phyloP scores from a whole-genome alignment of 352 stramenopile genomes.

The Peronospora destructor region DNA sequence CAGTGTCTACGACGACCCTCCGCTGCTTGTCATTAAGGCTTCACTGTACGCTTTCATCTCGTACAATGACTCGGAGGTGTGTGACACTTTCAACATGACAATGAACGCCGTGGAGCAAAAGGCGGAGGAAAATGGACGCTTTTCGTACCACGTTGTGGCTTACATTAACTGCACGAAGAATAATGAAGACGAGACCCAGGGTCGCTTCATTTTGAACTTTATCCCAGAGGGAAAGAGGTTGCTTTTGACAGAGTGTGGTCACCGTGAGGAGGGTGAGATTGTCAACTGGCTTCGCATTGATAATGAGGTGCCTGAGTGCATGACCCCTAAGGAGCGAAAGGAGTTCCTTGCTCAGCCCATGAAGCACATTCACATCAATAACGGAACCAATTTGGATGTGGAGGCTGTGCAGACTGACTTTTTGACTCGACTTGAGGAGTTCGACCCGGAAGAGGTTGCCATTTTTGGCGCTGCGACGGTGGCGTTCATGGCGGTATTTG shows the following conservation, averaged over 20 bases:
- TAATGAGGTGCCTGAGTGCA: slow-evolving; percentile 76
- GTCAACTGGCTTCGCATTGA: slow-evolving; percentile 83
- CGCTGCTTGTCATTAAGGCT: slow-evolving; percentile 74
- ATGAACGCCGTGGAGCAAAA: slow-evolving; percentile 82
- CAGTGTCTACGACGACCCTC: slow-evolving; percentile 78
- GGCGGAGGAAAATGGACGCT: slow-evolving; percentile 55
- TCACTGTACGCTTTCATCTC: slow-evolving; percentile 81
- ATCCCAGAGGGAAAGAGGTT: slow-evolving; percentile 72
- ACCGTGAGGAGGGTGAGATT: slow-evolving; percentile 78
- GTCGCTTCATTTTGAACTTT: slow-evolving; percentile 81
- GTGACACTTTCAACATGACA: slow-evolving; percentile 83
- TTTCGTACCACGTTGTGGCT: slow-evolving; percentile 76
- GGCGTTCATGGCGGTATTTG: slow-evolving; percentile 53
- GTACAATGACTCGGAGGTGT: slow-evolving; percentile 80
- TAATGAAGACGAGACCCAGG: slow-evolving; percentile 61
- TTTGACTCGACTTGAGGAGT: slow-evolving; percentile 47
- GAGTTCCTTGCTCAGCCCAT: slow-evolving; percentile 78
- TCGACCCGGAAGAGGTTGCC: slow-evolving; percentile 62
- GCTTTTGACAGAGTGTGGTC: slow-evolving; percentile 73
- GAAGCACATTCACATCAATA: slow-evolving; percentile 80
- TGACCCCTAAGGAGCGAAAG: slow-evolving; percentile 71
- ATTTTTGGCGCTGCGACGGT: slow-evolving; percentile 56
- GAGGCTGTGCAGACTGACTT: slow-evolving; percentile 61
- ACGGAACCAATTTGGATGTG: slow-evolving; percentile 38
- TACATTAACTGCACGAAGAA: slow-evolving; percentile 85